Evolutionary conservation across 768 basidiomycete species (phyloP), one percentile per base, ranked within the genome.

Genomic region (Trametes punicea): DNA sequence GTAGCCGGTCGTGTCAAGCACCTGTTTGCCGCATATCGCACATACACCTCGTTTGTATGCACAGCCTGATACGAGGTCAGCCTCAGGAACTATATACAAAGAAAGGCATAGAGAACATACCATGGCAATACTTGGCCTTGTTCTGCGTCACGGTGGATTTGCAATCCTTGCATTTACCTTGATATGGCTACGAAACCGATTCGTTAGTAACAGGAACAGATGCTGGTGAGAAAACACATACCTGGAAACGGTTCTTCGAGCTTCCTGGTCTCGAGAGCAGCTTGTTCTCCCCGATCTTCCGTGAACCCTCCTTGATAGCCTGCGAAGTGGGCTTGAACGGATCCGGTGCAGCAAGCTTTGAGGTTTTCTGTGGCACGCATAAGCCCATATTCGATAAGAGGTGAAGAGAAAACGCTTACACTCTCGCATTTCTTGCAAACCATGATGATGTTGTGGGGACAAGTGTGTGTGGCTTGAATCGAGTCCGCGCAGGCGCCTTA

Each of bases 391-490:
- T 31, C 59, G 55, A 38, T 36, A 11, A 25, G 27, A 15, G 26
- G 61, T 51, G 52, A 62, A 51, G 42, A 51, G 36, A 26, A 7
- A 2, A 10, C 8, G 69, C 78, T 38, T 56, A 82, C 90, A 71
- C 80, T 76, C 74, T 90, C 88, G 71, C 90, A 93, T 78, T 90
- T 93, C 73, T 81, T 85, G 77, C 90, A 93, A 61, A 93, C 90
- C 90, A 93, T 93, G 73, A 55, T 64, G 49, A 50, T 40, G 48
- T n/a, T 41, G 33, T 20, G 23, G 41, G 34, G 16, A 45, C 40
- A 45, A 48, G 29, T 20, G 13, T 16, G 39, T 21, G 20, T n/a
- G 41, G 18, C 20, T 15, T 11, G 21, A 15, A 20, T 15, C 2
- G 6, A 18, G 23, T n/a, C 4, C 23, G 13, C 21, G 13, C 4